Evolutionary conservation across 768 basidiomycete genomes (phyloP).

Genomic region (Mycena venus): DNA sequence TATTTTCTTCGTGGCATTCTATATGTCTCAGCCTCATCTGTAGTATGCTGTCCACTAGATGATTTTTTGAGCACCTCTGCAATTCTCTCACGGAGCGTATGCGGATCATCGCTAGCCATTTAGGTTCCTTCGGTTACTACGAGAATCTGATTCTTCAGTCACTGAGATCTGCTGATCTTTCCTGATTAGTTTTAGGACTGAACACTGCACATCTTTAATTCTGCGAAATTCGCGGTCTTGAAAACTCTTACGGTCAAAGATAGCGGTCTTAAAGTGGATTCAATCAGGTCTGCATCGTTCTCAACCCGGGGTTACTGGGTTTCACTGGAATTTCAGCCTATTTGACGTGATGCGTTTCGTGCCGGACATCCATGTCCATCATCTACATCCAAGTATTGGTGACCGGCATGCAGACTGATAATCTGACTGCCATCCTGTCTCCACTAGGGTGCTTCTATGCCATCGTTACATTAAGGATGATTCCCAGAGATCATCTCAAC

Average conservation of each 20-base stretch:
- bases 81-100: background rate
- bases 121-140: background rate
- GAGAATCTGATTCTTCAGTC: background rate
- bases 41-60: no score
- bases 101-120: background rate
- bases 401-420: conserved; percentile 11
- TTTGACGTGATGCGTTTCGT: conserved; percentile 11
- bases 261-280: background rate
- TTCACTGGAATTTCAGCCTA: background rate
- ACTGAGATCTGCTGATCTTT: background rate
- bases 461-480: conserved; percentile 26
- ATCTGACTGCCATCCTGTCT: conserved; percentile 21
- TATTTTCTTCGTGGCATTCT: background rate
- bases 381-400: background rate
- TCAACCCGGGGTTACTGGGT: background rate
- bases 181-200: background rate
- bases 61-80: background rate
- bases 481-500: background rate
- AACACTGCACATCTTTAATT: background rate
- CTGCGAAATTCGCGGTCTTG: background rate
- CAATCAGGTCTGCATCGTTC: background rate
- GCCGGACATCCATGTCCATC: conserved; percentile 10
- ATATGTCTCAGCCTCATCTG: background rate
- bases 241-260: background rate
- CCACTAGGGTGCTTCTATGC: conserved; percentile 23